Conservation (phyloP, 2,329 filamentous ascomycete species). For the Beauveria caledonica region DNA sequence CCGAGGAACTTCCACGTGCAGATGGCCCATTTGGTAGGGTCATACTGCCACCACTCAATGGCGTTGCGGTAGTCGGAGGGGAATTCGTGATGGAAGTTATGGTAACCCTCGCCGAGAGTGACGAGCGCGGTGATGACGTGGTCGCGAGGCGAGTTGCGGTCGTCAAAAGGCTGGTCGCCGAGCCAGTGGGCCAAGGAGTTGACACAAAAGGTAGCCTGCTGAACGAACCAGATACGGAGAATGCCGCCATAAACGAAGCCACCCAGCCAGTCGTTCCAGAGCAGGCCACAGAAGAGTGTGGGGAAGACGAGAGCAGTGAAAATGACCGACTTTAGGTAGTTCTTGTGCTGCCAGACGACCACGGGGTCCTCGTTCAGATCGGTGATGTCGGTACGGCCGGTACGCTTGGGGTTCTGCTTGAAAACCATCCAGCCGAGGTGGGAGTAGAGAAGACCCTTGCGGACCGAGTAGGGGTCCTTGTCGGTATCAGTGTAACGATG, state of each 20-base stretch:
- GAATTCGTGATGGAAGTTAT: conserved; percentile 96
- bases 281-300: conserved; percentile 63
- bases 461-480: conserved; percentile 85
- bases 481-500: conserved; percentile 90
- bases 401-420: conserved; percentile 86
- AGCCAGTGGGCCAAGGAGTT: conserved; percentile 89
- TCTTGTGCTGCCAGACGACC: conserved; percentile 79
- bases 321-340: conserved; percentile 75
- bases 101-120: conserved; percentile 82
- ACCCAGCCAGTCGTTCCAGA: conserved; percentile 74
- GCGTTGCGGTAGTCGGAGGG: conserved; percentile 89
- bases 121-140: conserved; percentile 79
- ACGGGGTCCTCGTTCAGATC: conserved; percentile 81
- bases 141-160: conserved; percentile 84
- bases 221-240: conserved; percentile 79
- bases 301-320: conserved; percentile 72
- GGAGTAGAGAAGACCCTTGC: conserved; percentile 78
- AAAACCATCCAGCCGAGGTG: conserved; percentile 82
- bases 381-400: conserved; percentile 80
- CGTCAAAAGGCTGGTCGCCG: conserved; percentile 85
- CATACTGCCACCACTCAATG: conserved; percentile 85
- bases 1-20: conserved; percentile 77
- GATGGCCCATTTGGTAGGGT: conserved; percentile 87
- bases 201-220: conserved; percentile 89
- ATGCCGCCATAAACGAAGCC: conserved; percentile 82